These are phyloP conservation scores for Xerophyta viscosa DNA, from an alignment of 106 monocot species.

Conservation along the genomic window DNA sequence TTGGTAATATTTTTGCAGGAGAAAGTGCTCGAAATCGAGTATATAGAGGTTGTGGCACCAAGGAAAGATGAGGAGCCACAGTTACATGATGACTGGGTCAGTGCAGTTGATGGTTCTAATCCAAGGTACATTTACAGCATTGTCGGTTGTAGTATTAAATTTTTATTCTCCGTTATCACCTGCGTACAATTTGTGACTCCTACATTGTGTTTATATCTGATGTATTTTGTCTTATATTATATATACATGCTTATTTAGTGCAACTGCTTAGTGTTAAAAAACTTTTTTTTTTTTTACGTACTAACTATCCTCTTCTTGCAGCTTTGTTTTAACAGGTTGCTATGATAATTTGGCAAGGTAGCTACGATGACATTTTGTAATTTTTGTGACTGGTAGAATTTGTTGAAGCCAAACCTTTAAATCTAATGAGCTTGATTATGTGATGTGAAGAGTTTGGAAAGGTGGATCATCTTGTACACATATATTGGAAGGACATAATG, in stretches of 20 bases:
- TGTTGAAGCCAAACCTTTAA: neutral
- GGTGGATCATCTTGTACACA: slow-evolving; percentile 58
- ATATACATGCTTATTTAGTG: too few species aligned
- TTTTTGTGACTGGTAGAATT: neutral
- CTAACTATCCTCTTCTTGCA: slow-evolving; percentile 25
- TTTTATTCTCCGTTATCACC: too few species aligned
- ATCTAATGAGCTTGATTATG: neutral
- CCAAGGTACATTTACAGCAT: slow-evolving; percentile 36
- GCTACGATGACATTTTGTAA: neutral
- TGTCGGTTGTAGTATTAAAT: too few species aligned
- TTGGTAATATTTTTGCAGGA: slow-evolving; percentile 68
- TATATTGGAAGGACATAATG: slow-evolving; percentile 68
- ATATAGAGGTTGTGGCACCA: slow-evolving; percentile 61
- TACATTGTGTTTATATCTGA: too few species aligned
- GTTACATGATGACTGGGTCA: slow-evolving; percentile 95
- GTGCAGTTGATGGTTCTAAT: slow-evolving; percentile 80
- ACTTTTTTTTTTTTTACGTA: neutral
- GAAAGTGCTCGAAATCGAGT: slow-evolving; percentile 83
- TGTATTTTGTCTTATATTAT: too few species aligned
- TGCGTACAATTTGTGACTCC: too few species aligned
- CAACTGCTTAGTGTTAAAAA: too few species aligned
- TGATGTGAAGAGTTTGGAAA: slow-evolving; percentile 53
- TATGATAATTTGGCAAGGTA: slow-evolving; percentile 83
- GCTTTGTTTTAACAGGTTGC: slow-evolving; percentile 86
- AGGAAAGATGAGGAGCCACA: slow-evolving; percentile 52